Evolutionary conservation across 257 asterid species (phyloP).

Genomic region (Lantana camara): DNA sequence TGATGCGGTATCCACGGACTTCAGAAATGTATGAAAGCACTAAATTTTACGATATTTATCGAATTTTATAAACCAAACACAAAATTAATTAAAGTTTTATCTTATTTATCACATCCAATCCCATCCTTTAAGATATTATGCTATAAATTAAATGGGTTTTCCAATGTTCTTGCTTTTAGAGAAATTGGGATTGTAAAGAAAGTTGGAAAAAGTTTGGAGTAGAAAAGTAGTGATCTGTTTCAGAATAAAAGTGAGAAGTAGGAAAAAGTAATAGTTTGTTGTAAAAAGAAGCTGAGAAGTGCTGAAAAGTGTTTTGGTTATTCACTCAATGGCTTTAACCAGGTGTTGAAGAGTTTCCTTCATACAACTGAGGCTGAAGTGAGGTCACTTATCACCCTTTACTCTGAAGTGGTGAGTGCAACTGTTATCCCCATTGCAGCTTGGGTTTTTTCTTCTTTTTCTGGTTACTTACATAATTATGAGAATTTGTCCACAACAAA

Average conservation of each 20-base stretch:
- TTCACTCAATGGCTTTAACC: slow-evolving; percentile 32
- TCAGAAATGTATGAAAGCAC: slow-evolving; percentile 66
- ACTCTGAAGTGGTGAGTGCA: slow-evolving; percentile 90
- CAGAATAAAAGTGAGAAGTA: no score
- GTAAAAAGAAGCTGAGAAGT: no score
- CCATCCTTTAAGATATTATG: no score
- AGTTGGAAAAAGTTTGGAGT: no score
- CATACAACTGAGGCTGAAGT: slow-evolving; percentile 92
- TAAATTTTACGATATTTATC: background rate
- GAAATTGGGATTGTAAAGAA: no score
- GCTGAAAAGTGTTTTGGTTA: slow-evolving; percentile 19
- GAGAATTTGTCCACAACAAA: slow-evolving; percentile 16
- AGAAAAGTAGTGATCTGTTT: no score
- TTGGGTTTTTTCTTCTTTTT: background rate
- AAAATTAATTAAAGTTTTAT: background rate
- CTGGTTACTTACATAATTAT: background rate
- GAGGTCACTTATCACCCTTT: slow-evolving; percentile 83
- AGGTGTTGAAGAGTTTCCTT: slow-evolving; percentile 89
- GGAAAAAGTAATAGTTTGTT: no score
- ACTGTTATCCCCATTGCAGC: slow-evolving; percentile 14
- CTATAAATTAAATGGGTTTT: no score
- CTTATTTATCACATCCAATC: background rate
- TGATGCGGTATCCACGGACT: slow-evolving; percentile 83
- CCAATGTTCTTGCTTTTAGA: no score
- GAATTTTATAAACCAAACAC: no score